Percentiles rank a stretch among this genome's conserved stretches.
These are phyloP conservation scores for Colletotrichum plurivorum DNA, from an alignment of 2,329 filamentous ascomycete species.

Conservation along the genomic window DNA sequence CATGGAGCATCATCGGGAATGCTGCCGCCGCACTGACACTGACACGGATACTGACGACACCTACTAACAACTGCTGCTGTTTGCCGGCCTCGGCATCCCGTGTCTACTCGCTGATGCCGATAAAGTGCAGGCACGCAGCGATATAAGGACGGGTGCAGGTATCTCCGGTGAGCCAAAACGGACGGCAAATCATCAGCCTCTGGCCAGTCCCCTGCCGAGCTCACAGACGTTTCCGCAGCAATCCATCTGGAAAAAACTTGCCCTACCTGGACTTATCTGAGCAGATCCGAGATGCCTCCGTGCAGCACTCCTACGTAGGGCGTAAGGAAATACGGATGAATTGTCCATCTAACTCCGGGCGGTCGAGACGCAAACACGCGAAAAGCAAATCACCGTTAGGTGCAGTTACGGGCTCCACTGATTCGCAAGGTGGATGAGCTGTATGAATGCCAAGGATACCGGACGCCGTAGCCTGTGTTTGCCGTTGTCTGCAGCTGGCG, in stretches of 20 bases:
- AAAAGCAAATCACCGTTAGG: slow-evolving; percentile 30
- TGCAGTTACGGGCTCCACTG: slow-evolving; percentile 27
- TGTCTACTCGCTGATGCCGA: background rate
- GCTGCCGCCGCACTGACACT: background rate
- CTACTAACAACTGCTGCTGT: background rate
- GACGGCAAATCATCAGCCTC: slow-evolving; percentile 11
- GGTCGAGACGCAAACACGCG: slow-evolving; percentile 3
- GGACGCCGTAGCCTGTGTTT: background rate
- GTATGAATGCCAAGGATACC: background rate
- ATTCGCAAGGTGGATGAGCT: background rate
- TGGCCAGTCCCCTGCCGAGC: background rate
- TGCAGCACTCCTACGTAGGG: too few relatives aligned
- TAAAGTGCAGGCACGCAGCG: slow-evolving; percentile 11
- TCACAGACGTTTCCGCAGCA: background rate
- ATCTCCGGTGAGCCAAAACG: slow-evolving; percentile 8
- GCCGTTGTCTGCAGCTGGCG: slow-evolving; percentile 27
- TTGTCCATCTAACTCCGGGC: slow-evolving; percentile 15
- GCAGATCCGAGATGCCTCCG: background rate
- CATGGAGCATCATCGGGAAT: slow-evolving; percentile 8
- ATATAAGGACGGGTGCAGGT: background rate
- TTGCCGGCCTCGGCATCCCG: background rate
- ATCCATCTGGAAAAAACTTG: background rate
- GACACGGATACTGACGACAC: background rate
- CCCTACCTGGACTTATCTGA: background rate
- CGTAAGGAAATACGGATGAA: background rate